Evolutionary conservation across 2,329 filamentous ascomycete genomes (phyloP).

Genomic region (Colletotrichum sp.): DNA sequence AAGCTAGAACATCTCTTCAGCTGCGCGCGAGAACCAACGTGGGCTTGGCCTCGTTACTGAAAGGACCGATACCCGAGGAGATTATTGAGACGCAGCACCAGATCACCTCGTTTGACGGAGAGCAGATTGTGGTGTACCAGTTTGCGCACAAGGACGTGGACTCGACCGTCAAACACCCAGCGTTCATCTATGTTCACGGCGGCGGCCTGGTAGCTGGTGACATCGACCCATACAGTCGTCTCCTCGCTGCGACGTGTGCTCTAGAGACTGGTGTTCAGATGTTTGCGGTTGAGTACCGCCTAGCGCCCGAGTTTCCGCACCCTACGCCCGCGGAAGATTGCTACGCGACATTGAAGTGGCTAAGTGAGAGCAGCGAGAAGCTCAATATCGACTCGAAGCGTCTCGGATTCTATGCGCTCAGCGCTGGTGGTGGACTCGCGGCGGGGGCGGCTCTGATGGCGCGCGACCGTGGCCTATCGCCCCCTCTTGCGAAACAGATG

Average conservation of each 20-base stretch:
- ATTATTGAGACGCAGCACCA: background rate
- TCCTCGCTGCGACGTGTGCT: constrained; percentile 1
- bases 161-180: constrained; percentile 21
- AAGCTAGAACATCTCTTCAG: background rate
- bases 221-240: constrained; percentile 26
- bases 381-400: constrained; percentile 23
- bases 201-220: constrained; percentile 41
- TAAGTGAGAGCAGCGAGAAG: constrained; percentile 23
- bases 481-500: constrained; percentile 33
- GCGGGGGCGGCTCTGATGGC: constrained; percentile 42
- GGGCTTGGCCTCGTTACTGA: background rate
- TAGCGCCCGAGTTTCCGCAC: constrained; percentile 43
- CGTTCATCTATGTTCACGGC: constrained; percentile 45
- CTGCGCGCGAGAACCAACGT: background rate
- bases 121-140: background rate
- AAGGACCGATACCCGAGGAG: background rate
- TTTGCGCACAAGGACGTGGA: background rate
- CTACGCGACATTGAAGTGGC: constrained; percentile 31
- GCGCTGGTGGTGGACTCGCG: constrained; percentile 24
- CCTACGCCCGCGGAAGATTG: constrained; percentile 40
- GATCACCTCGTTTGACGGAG: constrained; percentile 4
- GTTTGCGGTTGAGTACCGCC: constrained; percentile 44
- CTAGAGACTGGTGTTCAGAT: constrained; percentile 33
- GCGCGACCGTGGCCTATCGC: constrained; percentile 26
- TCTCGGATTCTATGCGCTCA: constrained; percentile 26